Percentiles rank a stretch among this genome's conserved stretches.
Conservation (phyloP, 148 eudicot genomes). For the Suaeda aralocaspica region DNA sequence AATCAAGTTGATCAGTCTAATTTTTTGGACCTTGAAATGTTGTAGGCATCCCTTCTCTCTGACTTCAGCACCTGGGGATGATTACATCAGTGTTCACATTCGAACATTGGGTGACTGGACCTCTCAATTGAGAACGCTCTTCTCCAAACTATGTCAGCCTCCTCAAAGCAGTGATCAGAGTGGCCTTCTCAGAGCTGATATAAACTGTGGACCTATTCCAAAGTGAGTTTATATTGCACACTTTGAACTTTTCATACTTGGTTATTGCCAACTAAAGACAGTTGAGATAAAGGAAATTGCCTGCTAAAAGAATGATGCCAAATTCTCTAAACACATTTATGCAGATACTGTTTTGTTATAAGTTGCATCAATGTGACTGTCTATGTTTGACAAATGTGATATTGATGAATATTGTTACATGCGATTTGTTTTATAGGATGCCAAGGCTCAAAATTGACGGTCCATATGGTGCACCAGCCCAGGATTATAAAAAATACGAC, state of each 20-base stretch:
- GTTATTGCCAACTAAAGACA: conserved; percentile 7
- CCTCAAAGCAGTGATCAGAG: conserved; percentile 40
- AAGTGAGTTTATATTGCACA: conserved; percentile 24
- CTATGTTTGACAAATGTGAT: background rate
- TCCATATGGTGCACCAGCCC: conserved; percentile 62
- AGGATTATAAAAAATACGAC: conserved; percentile 59
- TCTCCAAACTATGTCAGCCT: conserved; percentile 49
- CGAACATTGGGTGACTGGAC: conserved; percentile 70
- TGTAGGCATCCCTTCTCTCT: conserved; percentile 62
- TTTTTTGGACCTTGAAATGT: background rate
- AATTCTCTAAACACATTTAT: no score
- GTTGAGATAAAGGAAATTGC: background rate
- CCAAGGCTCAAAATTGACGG: conserved; percentile 48
- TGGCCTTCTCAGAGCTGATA: conserved; percentile 55
- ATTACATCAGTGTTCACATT: conserved; percentile 56
- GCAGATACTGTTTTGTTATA: no score
- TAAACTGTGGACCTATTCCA: conserved; percentile 33
- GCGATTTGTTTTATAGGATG: conserved; percentile 19
- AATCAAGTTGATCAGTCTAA: background rate
- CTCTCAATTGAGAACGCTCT: conserved; percentile 43
- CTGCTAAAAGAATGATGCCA: no score
- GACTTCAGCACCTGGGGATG: conserved; percentile 65
- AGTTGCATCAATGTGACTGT: no score
- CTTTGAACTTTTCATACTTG: background rate
- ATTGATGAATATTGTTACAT: background rate